phyloP scores from a whole-genome alignment of 495 filamentous ascomycete genomes.

The Aspergillus hancockii region DNA sequence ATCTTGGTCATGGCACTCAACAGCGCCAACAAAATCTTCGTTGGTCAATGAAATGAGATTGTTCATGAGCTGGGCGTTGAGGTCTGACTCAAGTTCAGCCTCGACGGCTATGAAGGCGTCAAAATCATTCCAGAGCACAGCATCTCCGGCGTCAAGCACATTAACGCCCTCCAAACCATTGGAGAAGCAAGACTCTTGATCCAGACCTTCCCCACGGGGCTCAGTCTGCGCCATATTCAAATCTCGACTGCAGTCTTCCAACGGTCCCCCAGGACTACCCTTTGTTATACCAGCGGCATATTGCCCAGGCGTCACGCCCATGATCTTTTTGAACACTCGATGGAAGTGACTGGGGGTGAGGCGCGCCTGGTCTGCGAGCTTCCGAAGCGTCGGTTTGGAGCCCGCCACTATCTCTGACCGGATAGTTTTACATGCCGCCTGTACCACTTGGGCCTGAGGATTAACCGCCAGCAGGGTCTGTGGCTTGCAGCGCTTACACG shows the following conservation, averaged over 20 bases:
- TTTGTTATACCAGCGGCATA: constrained; percentile 34
- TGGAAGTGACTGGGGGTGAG: constrained; percentile 64
- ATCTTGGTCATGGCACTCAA: neutral
- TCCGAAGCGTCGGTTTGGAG: constrained; percentile 44
- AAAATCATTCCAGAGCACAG: constrained; percentile 39
- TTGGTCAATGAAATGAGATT: neutral
- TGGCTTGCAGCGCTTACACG: constrained; percentile 67
- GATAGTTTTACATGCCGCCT: constrained; percentile 45
- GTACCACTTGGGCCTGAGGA: constrained; percentile 44
- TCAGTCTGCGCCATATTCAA: constrained; percentile 9
- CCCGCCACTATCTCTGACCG: constrained; percentile 25
- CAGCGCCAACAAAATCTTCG: neutral
- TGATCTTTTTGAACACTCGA: constrained; percentile 60
- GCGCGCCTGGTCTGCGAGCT: constrained; percentile 53
- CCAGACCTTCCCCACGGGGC: constrained; percentile 18
- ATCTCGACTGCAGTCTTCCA: constrained; percentile 5
- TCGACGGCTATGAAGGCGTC: constrained; percentile 39
- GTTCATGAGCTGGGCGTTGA: constrained; percentile 10
- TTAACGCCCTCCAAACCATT: constrained; percentile 15
- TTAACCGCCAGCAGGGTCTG: constrained; percentile 40
- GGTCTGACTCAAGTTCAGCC: constrained; percentile 18
- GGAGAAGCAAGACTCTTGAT: constrained; percentile 8
- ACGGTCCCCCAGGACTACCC: neutral
- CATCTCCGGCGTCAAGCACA: constrained; percentile 10
- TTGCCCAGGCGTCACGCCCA: constrained; percentile 61